Base-by-base conservation (phyloP, 805 yeast species). In the Suhomyces prunicola region DNA sequence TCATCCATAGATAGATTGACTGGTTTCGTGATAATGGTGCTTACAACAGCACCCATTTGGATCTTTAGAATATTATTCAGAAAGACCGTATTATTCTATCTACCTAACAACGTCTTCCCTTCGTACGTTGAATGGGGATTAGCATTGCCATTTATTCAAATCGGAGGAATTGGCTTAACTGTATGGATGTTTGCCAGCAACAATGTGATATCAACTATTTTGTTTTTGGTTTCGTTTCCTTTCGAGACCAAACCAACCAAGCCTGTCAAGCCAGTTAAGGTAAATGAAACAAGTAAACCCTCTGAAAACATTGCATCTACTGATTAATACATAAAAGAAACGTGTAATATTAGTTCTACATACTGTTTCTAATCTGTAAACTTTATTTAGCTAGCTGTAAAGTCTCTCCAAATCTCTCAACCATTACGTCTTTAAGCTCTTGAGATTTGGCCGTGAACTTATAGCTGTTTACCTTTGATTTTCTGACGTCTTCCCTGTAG, bases 101-200 rank as follows among this genome's bases (percentile, higher is more conserved):
- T 88, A 7, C 90, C 91, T 0, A 60, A 66, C 13, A 81, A 82
- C 1, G 69, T 77, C 19, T 73, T 88, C 36, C 96, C 94, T 0
- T 55, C 69, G 50, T 66, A 70, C 33, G 63, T 85, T 7, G 83
- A 84, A 55, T 81, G 85, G 78, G 50, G 77, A 1, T 65, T 88
- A 47, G 79, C 88, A n/a, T 70, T 87, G 46, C 90, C 92, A 1
- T 80, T 82, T 49, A 79, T 86, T n/a, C 79, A 81, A 0, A 64
- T 69, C 17, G 90, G 90, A 10, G 78, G 87, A 0, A 73, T 87
- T 17, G 87, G 90, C 1, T 76, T 82, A 45, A 74, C 82, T 6
- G 69, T 76, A 5, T 83, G 87, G 88, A 74, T 80, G 67, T 80
- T 75, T 59, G 69, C 77, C 5, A 64, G 67, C 10, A 71, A 70